Percentiles rank a stretch among this genome's conserved stretches.
These are phyloP conservation scores for Rhododendron simsii DNA, from an alignment of 148 eudicot genomes.

Conservation along the genomic window DNA sequence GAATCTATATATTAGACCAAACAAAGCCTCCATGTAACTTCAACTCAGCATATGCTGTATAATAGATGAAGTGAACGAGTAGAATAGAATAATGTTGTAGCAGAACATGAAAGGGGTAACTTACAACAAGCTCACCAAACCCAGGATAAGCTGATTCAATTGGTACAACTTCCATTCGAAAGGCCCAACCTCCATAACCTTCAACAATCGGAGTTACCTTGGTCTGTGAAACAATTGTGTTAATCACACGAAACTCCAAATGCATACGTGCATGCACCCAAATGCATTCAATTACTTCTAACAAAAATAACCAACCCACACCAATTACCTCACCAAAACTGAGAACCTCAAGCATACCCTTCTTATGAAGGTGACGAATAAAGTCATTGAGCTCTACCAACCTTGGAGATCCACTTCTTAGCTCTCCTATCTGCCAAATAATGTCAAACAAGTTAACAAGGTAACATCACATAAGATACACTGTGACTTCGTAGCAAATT, in stretches of 20 bases:
- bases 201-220: constrained; percentile 97
- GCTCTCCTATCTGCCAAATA: constrained; percentile 72
- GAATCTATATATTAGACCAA: no score
- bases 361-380: constrained; percentile 74
- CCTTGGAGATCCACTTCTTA: constrained; percentile 95
- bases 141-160: constrained; percentile 99
- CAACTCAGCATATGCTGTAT: neutral
- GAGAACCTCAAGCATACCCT: constrained; percentile 74
- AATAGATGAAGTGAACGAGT: neutral
- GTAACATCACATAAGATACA: neutral
- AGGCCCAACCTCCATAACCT: constrained; percentile 99
- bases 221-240: constrained; percentile 51
- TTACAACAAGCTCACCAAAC: constrained; percentile 96
- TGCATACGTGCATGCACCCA: constrained; percentile 7
- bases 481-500: neutral
- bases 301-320: neutral
- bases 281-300: neutral
- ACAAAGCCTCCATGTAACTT: neutral
- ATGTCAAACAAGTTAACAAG: constrained; percentile 4
- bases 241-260: neutral
- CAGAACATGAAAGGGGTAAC: constrained; percentile 18
- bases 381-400: constrained; percentile 88
- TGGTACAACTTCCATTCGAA: constrained; percentile 94
- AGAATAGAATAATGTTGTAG: neutral
- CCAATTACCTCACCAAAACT: constrained; percentile 92